Conservation (phyloP, 192 early-diverging fungal species). For the Gonapodya prolifera region DNA sequence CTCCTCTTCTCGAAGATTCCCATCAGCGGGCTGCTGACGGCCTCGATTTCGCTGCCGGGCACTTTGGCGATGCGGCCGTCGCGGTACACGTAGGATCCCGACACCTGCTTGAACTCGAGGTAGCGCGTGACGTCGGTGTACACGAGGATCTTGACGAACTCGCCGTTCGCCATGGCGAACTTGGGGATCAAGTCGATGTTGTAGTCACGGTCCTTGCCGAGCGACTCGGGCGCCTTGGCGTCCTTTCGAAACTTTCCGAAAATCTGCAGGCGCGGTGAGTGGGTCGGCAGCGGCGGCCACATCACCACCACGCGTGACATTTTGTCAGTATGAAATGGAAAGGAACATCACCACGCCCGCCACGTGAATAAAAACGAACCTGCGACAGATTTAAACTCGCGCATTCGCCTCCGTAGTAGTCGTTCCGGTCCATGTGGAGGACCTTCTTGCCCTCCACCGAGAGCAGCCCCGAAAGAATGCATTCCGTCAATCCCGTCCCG, state of each 20-base stretch:
- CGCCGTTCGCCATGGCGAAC: constrained; percentile 98
- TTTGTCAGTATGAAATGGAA: constrained; percentile 13
- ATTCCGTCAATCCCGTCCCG: constrained; percentile 82
- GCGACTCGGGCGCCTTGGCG: constrained; percentile 25
- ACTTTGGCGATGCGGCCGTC: constrained; percentile 91
- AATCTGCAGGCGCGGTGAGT: constrained; percentile 25
- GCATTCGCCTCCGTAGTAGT: constrained; percentile 96
- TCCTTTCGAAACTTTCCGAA: constrained; percentile 56
- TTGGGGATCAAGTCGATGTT: constrained; percentile 98
- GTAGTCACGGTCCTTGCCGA: constrained; percentile 70
- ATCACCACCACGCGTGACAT: neutral
- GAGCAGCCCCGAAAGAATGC: constrained; percentile 74
- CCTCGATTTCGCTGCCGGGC: constrained; percentile 79
- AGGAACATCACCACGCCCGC: constrained; percentile 8
- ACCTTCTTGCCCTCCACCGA: constrained; percentile 87
- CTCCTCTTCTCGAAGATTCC: constrained; percentile 91
- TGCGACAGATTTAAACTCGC: constrained; percentile 94
- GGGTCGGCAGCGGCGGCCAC: neutral
- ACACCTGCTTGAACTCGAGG: constrained; percentile 92
- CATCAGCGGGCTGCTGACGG: constrained; percentile 70
- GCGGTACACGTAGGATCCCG: constrained; percentile 83
- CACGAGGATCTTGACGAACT: constrained; percentile 90
- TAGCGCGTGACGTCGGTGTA: constrained; percentile 98
- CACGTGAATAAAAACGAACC: constrained; percentile 27
- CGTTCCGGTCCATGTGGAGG: constrained; percentile 85